Evolutionary conservation across 345 rosid species (phyloP).

Genomic region (Hibiscus trionum): DNA sequence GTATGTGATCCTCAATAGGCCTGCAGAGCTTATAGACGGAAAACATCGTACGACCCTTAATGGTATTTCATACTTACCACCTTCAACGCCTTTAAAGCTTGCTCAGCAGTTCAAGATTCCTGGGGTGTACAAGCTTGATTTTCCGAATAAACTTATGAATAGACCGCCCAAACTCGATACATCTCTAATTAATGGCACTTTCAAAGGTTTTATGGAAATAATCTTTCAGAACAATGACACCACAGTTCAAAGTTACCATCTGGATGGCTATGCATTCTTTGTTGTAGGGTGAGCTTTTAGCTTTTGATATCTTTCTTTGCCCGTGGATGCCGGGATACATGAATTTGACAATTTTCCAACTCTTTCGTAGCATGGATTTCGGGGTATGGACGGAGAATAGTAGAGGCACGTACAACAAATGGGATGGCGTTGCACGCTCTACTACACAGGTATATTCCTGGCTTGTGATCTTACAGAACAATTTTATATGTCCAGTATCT

Average conservation of each 20-base stretch:
- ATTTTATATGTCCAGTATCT: background rate
- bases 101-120: constrained; percentile 75
- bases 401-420: constrained; percentile 74
- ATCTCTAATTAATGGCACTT: constrained; percentile 78
- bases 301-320: constrained; percentile 11
- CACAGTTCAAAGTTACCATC: constrained; percentile 65
- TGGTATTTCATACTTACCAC: constrained; percentile 76
- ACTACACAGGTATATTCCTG: constrained; percentile 43
- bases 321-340: background rate
- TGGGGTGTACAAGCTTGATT: constrained; percentile 86
- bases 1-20: constrained; percentile 59
- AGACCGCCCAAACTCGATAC: constrained; percentile 73
- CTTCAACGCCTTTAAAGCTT: constrained; percentile 78
- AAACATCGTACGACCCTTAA: constrained; percentile 55
- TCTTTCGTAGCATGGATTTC: constrained; percentile 66
- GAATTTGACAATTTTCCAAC: constrained; percentile 9
- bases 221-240: constrained; percentile 87
- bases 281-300: constrained; percentile 71
- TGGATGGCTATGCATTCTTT: constrained; percentile 94
- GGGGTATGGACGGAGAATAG: constrained; percentile 94
- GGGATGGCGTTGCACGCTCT: constrained; percentile 88
- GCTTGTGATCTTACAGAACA: constrained; percentile 6
- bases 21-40: constrained; percentile 61
- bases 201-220: constrained; percentile 82
- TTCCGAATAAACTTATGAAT: constrained; percentile 65